Base-by-base conservation (phyloP, 257 asterid species). In the Ajuga chamaepitys region DNA sequence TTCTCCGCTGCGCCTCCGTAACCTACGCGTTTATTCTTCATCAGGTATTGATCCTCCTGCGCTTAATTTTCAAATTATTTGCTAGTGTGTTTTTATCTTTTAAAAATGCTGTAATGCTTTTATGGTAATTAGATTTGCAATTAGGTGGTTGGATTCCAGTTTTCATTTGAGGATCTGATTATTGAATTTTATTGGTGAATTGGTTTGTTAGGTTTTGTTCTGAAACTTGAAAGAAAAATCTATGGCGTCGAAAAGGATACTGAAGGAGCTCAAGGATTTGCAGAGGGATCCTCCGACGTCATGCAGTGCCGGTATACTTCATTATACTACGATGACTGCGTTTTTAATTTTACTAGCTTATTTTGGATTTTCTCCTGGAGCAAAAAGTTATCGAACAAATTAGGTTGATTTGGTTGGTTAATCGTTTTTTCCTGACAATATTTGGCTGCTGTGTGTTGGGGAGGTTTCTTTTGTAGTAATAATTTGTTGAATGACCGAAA, bases 201-300 rank as follows among this genome's bases (percentile, higher is more conserved):
- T 2, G 58, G 41, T 18, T 44, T 32, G 41, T 69, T 75, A 51
- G 69, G 69, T 58, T 72, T 47, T 28, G 64, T n/a, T n/a, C n/a
- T n/a, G n/a, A n/a, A n/a, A n/a, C n/a, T n/a, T n/a, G 57, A 48
- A 72, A 38, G 68, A 32, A 50, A 18, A 40, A 32, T 46, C 41
- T 12, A 78, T 71, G 83, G 83, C 83, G 46, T 77, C 86, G 69
- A 81, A 78, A 66, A 72, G 86, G 74, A 81, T 81, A n/a, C n/a
- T n/a, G n/a, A n/a, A n/a, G n/a, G n/a, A n/a, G n/a, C n/a, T n/a
- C n/a, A n/a, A n/a, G n/a, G 85, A 80, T 71, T 62, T 81, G 74
- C 86, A 81, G 73, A 81, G 70, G 72, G 86, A 81, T 58, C 86
- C 86, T 61, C 86, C 86, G 66, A 81, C 86, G 55, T 77, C 86